Base-by-base conservation (phyloP, 2,329 filamentous ascomycete species). In the Teratosphaeria gauchensis region DNA sequence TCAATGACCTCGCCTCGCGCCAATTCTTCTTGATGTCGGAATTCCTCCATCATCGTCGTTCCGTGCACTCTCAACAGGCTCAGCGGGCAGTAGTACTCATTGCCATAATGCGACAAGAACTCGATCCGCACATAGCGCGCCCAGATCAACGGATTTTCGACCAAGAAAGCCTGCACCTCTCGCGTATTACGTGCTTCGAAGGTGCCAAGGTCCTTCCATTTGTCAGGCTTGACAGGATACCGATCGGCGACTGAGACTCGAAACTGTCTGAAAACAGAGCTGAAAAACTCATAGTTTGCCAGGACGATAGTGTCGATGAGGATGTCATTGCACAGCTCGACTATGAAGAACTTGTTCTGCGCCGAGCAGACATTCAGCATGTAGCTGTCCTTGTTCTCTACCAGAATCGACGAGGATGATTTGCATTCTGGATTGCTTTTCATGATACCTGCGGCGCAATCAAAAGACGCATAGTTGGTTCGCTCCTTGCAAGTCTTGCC, bases 241-340 rank as follows among this genome's bases (percentile, higher is more conserved):
- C 90, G 85, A 75, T 97, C 94, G 59, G 92, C 95, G 54, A 96
- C 92, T 71, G 90, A 95, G 65, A 97, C 85, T 56, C 89, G 83
- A 72, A 99, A 96, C 54, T 86, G 88, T 56, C 91, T 87, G 66
- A 97, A 89, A 82, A 95, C 96, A 71, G 91, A 96, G 58, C 91
- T 96, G 78, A 99, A 99, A 78, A 99, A 99, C 73, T 99, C 94
- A 68, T 95, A 99, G 72, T 99, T 99, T 62, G 92, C 94, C 57
- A 99, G 80, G n/a, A 97, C 94, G 48, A 99, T 81, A 0, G 94
- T 99, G 71, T 99, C 94, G 59, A 99, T 88, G 52, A 95, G 81
- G 52, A 86, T 88, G 64, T 85, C 83, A 66, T 95, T 90, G 73
- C 90, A 97, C 32, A 99, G 80, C 75, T 99, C 94, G 61, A 99